These are phyloP conservation scores for Mallotus nudiflorus DNA, from an alignment of 345 rosid genomes.

Conservation along the genomic window DNA sequence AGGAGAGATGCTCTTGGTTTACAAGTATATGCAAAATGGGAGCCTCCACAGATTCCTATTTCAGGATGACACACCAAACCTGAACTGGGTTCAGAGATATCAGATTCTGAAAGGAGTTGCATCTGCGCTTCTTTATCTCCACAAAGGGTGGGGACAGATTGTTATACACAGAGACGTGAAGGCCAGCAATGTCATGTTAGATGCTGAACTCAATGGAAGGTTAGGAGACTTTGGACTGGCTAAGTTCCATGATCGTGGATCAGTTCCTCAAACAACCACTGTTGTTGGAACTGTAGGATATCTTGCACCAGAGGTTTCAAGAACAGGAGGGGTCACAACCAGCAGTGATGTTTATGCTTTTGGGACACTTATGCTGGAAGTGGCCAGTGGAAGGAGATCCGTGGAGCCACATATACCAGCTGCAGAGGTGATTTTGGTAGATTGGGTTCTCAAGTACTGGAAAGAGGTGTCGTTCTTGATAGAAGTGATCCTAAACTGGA, in stretches of 20 bases:
- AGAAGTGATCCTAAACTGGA: background rate
- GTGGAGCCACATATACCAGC: background rate
- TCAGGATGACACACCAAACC: background rate
- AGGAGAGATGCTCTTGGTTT: background rate
- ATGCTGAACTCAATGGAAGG: background rate
- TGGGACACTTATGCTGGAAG: background rate
- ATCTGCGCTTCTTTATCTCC: background rate
- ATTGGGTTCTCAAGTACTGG: background rate
- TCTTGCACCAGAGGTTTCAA: conserved; percentile 1
- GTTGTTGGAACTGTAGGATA: conserved; percentile 1
- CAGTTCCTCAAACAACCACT: background rate
- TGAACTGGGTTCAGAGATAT: conserved; percentile 1
- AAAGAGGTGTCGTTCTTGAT: background rate
- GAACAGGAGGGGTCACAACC: background rate
- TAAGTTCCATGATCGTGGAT: background rate
- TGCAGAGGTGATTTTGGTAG: background rate
- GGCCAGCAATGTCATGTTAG: background rate
- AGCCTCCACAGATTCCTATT: conserved; percentile 2
- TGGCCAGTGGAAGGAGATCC: background rate
- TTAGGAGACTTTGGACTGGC: conserved; percentile 1
- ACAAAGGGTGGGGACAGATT: background rate
- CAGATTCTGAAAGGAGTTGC: conserved; percentile 2
- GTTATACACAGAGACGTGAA: background rate
- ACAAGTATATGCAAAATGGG: background rate
- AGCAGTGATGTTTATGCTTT: background rate